Evolutionary conservation across 2,329 filamentous ascomycete species (phyloP).

Genomic region (Aspergillus japonicus): DNA sequence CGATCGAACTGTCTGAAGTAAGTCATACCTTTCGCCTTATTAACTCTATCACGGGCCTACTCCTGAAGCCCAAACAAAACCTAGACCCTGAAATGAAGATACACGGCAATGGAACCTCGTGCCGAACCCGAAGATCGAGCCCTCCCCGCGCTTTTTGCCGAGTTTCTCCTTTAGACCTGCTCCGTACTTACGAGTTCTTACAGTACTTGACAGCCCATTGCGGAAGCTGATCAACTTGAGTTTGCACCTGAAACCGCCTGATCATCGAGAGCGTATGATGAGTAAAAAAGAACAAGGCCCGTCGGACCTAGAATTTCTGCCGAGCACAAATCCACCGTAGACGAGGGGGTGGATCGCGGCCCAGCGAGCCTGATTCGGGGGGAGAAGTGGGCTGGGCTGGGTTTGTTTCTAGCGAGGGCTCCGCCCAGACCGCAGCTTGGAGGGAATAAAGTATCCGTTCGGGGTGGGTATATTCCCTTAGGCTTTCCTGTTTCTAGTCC

Average conservation of each 20-base stretch:
- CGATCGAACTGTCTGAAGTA: too few species aligned
- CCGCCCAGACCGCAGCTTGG: conserved; percentile 24
- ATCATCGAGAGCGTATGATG: not conserved
- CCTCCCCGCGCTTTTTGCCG: not conserved
- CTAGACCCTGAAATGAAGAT: not conserved
- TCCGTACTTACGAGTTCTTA: too few species aligned
- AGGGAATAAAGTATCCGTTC: conserved; percentile 22
- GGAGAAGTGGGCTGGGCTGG: not conserved
- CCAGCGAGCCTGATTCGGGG: conserved; percentile 14
- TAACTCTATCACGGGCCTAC: not conserved
- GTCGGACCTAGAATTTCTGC: conserved; percentile 8
- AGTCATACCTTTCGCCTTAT: not conserved
- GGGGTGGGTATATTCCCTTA: conserved; percentile 7
- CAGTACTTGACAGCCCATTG: not conserved
- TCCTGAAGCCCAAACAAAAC: not conserved
- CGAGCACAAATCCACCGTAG: conserved; percentile 9
- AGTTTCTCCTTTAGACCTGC: not conserved
- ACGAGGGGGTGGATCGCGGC: conserved; percentile 16
- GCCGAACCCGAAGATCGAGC: not conserved
- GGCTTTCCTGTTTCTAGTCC: not conserved
- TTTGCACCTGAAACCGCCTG: conserved; percentile 3
- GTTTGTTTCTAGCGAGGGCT: conserved; percentile 17
- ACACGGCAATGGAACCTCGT: not conserved
- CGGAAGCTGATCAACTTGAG: not conserved
- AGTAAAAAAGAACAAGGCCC: conserved; percentile 5